Base-by-base conservation (phyloP, 352 stramenopile species). In the Phytophthora pluvialis region DNA sequence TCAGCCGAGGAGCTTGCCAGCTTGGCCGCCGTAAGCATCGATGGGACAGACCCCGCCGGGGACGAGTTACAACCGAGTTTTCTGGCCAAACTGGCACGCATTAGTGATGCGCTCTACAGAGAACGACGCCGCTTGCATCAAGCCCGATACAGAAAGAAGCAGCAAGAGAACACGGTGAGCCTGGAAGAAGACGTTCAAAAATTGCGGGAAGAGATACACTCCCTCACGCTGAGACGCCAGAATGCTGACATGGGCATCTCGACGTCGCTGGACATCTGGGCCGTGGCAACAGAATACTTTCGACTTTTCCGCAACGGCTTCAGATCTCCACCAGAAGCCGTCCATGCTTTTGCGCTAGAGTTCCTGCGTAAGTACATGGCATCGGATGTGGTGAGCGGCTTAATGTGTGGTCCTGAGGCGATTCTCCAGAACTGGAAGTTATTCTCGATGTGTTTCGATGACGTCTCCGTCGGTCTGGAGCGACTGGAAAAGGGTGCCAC, bases 81-180 rank as follows among this genome's bases (percentile, higher is more conserved):
- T 48, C 25, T 33, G 10, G 42, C 42, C 10, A 33, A 48, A n/a
- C n/a, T n/a, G n/a, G n/a, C n/a, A n/a, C n/a, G n/a, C 11, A 21
- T 21, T 3, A 48, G 42, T 48, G 42, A 48, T 33, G 42, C 26
- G n/a, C 21, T 35, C 9, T 18, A 32, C 42, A 48, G 13, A 48
- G 42, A 48, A 18, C 42, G 25, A 4, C 25, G 21, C 0, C 42
- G 42, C 5, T 21, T 48, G 7, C 15, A 29, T 6, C 42, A 48
- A 11, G 33, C 33, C 42, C 42, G 21, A 48, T 48, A 48, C 21
- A 48, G 42, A 48, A 48, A 48, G 42, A 48, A 48, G 26, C 42
- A 48, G 5, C 42, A 48, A 33, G 42, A 8, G 18, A 3, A 48
- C 4, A 33, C 33, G 9, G 18, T 18, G 12, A 29, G 11, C 21